Conservation (phyloP, 2,329 filamentous ascomycete species). For the Diplocarpon mali region DNA sequence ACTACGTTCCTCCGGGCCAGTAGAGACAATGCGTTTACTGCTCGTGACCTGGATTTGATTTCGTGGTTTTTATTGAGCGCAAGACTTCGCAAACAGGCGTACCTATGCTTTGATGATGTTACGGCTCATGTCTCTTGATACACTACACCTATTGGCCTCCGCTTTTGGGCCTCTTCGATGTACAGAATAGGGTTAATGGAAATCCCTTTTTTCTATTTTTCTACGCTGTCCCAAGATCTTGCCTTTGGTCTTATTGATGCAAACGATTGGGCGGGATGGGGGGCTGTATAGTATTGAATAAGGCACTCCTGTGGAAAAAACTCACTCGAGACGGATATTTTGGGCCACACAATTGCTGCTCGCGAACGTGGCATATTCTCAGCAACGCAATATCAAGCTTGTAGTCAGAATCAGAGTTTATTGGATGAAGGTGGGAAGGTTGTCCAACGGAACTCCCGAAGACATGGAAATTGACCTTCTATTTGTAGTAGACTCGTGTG, state of each 20-base stretch:
- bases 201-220: constrained; percentile 13
- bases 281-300: constrained; percentile 4
- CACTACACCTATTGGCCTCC: constrained; percentile 17
- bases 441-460: too few relatives aligned
- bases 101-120: constrained; percentile 25
- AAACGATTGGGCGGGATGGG: neutral
- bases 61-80: constrained; percentile 19
- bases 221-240: constrained; percentile 1
- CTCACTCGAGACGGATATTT: neutral
- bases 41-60: constrained; percentile 17
- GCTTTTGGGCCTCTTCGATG: constrained; percentile 18
- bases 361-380: neutral
- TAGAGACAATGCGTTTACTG: constrained; percentile 10
- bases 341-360: neutral
- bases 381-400: too few relatives aligned
- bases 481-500: too few relatives aligned
- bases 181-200: constrained; percentile 25
- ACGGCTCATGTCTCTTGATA: constrained; percentile 25
- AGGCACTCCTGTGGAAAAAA: constrained; percentile 3
- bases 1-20: constrained; percentile 19
- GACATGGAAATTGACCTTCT: too few relatives aligned
- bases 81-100: constrained; percentile 19
- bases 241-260: neutral
- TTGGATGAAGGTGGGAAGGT: too few relatives aligned
- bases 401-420: too few relatives aligned